Evolutionary conservation across 164 flowering plant species (phyloP).

Genomic region (Sextonia rubra): DNA sequence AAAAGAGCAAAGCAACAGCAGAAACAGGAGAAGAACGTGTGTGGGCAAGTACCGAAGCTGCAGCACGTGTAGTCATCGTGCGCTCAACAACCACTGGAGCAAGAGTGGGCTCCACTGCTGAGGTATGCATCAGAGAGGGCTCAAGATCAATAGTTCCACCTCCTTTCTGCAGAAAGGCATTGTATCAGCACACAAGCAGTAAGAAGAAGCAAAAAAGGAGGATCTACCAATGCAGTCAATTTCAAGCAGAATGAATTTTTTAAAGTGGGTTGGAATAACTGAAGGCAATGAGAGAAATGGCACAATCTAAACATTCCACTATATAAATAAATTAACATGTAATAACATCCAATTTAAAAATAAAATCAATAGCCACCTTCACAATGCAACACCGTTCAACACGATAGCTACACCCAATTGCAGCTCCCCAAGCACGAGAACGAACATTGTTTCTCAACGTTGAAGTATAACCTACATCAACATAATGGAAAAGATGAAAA

Average conservation of each 20-base stretch:
- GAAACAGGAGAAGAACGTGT: neutral
- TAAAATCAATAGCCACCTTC: slow-evolving; percentile 43
- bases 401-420: slow-evolving; percentile 90
- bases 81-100: slow-evolving; percentile 96
- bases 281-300: neutral
- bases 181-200: neutral
- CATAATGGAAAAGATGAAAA: neutral
- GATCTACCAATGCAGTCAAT: neutral
- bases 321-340: neutral
- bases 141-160: slow-evolving; percentile 92
- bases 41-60: slow-evolving; percentile 71
- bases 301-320: neutral
- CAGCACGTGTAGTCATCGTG: slow-evolving; percentile 94
- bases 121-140: slow-evolving; percentile 81
- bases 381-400: slow-evolving; percentile 91
- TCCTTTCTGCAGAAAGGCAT: slow-evolving; percentile 56
- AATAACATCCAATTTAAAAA: neutral
- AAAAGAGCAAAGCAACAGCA: neutral
- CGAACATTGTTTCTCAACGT: slow-evolving; percentile 93
- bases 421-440: slow-evolving; percentile 99
- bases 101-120: slow-evolving; percentile 94
- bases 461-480: slow-evolving; percentile 65
- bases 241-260: neutral
- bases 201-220: neutral
- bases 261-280: neutral